Conservation (phyloP, 805 yeast species). For the Nakazawaea sp. region DNA sequence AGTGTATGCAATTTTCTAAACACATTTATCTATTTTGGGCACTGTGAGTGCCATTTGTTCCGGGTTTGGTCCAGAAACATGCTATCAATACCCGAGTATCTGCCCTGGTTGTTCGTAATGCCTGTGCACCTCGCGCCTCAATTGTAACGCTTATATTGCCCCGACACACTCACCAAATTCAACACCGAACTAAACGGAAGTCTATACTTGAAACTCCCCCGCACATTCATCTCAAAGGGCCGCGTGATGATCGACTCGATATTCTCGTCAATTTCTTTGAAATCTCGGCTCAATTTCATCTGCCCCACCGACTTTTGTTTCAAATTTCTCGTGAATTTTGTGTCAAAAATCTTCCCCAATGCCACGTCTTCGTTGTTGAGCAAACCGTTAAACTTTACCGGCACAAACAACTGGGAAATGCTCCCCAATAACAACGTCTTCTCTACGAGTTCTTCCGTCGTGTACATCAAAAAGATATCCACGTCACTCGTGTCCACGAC, state of each 20-base stretch:
- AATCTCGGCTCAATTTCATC: slow-evolving; percentile 23
- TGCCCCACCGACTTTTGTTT: slow-evolving; percentile 19
- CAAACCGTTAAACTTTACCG: slow-evolving; percentile 22
- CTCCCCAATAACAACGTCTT: slow-evolving; percentile 26
- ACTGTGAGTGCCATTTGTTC: no score
- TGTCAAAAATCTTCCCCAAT: slow-evolving; percentile 1
- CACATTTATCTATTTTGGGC: no score
- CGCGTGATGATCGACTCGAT: slow-evolving; percentile 17
- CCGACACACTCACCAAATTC: slow-evolving; percentile 23
- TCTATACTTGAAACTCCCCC: slow-evolving; percentile 25
- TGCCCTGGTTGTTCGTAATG: no score
- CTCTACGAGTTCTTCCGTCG: slow-evolving; percentile 13
- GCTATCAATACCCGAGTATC: no score
- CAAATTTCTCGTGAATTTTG: background rate
- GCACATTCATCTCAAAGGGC: slow-evolving; percentile 20
- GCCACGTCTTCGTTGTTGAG: slow-evolving; percentile 11
- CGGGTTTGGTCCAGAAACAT: no score
- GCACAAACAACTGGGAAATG: slow-evolving; percentile 21
- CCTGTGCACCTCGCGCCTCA: no score
- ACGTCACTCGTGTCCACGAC: slow-evolving; percentile 23
- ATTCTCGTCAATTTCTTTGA: slow-evolving; percentile 10
- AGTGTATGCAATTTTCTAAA: no score
- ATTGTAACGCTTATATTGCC: slow-evolving; percentile 5
- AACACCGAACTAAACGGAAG: slow-evolving; percentile 20
- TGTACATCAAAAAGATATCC: slow-evolving; percentile 24